Conservation (phyloP, 2,329 filamentous ascomycete species). For the Ceratocystis destructans region DNA sequence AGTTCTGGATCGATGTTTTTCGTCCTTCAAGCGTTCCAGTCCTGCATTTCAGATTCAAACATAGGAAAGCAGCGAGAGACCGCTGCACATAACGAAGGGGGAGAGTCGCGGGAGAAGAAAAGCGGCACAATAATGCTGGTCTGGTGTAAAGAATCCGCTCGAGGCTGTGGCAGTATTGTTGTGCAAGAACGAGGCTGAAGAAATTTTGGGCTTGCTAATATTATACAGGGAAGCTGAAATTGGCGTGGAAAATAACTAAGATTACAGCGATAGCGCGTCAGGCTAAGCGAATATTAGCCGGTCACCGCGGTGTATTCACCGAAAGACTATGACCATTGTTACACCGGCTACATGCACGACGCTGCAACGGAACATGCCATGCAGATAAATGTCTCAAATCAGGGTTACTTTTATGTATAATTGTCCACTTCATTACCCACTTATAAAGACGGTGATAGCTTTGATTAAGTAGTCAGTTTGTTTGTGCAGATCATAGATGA, state of each 20-base stretch:
- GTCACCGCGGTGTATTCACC: not conserved
- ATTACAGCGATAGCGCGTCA: constrained; percentile 1
- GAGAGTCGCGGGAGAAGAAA: constrained; percentile 24
- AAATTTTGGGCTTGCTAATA: constrained; percentile 19
- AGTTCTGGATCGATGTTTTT: constrained; percentile 16
- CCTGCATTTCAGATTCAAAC: constrained; percentile 19
- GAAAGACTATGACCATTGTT: not conserved
- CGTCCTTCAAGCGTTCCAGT: constrained; percentile 19
- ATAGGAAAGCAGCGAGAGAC: constrained; percentile 18
- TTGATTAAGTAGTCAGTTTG: too few relatives aligned
- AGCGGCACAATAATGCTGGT: constrained; percentile 21
- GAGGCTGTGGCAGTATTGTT: constrained; percentile 23
- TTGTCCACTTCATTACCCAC: too few relatives aligned
- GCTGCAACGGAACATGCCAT: too few relatives aligned
- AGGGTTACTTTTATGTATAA: too few relatives aligned
- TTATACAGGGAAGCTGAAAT: constrained; percentile 19
- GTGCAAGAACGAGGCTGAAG: constrained; percentile 21
- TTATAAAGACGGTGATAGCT: too few relatives aligned
- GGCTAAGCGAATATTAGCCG: constrained; percentile 7
- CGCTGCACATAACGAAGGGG: constrained; percentile 23
- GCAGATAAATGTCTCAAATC: not conserved
- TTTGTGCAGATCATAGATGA: too few relatives aligned
- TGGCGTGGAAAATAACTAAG: constrained; percentile 18
- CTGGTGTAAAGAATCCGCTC: constrained; percentile 23
- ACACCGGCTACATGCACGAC: not conserved